Conservation (phyloP, 805 yeast genomes). For the Ogataea haglerorum region DNA sequence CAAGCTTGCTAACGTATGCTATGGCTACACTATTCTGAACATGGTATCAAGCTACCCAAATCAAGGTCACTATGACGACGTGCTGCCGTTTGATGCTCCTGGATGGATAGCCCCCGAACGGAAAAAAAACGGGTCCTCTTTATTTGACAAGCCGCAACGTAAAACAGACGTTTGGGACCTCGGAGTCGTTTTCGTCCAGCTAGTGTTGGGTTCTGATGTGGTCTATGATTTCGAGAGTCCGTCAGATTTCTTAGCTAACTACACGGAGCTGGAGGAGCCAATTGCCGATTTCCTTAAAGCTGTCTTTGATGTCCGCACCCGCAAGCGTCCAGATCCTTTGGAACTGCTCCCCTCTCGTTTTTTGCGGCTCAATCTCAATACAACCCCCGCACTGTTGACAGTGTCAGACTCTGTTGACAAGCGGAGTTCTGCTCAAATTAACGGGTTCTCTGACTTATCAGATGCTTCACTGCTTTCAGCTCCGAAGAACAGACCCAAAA, state of each 20-base stretch:
- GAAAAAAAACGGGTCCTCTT: conserved; percentile 23
- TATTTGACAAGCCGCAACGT: conserved; percentile 51
- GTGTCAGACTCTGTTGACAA: not conserved
- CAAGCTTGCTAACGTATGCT: conserved; percentile 59
- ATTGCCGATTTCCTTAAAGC: conserved; percentile 62
- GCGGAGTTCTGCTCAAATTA: not conserved
- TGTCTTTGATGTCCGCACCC: conserved; percentile 62
- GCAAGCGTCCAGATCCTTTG: conserved; percentile 76
- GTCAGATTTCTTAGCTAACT: conserved; percentile 50
- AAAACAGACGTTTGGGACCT: conserved; percentile 93
- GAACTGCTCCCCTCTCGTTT: conserved; percentile 84
- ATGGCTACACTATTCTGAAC: conserved; percentile 46
- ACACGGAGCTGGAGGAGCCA: conserved; percentile 43
- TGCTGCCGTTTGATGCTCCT: conserved; percentile 30
- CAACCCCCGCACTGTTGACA: conserved; percentile 29
- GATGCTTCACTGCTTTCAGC: conserved; percentile 16
- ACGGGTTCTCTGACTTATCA: conserved; percentile 22
- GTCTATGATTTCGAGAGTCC: conserved; percentile 57
- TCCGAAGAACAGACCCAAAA: conserved; percentile 14
- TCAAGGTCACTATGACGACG: conserved; percentile 20
- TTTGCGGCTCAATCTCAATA: conserved; percentile 62
- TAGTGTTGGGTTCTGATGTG: conserved; percentile 58
- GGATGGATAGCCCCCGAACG: conserved; percentile 84
- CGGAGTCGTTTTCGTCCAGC: conserved; percentile 72
- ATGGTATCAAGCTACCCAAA: conserved; percentile 35